Base-by-base conservation (phyloP, 2,329 filamentous ascomycete genomes). In the Sporothrix dimorphospora region DNA sequence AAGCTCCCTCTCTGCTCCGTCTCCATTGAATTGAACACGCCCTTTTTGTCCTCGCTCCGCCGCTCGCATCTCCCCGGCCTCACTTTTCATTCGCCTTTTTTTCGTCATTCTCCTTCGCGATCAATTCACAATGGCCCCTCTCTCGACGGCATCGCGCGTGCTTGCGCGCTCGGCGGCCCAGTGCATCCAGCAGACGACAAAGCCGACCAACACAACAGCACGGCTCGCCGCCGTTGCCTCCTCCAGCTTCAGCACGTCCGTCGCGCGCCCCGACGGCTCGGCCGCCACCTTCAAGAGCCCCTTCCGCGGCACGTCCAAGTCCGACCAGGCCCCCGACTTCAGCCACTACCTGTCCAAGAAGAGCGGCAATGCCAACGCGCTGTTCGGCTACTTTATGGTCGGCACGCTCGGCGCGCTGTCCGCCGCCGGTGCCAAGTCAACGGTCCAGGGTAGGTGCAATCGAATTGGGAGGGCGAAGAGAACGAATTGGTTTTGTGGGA, bases 361-460 rank as follows among this genome's bases (percentile, higher is more conserved):
- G 76, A 84, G 85, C 78, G 86, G 91, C 82, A 88, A 85, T 77
- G 86, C 87, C 79, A 97, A 97, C 85, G 92, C 94, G 86, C 86
- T 97, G 78, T 96, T 97, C 83, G 90, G 91, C 79, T 99, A 99
- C 89, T 98, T 99, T 85, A 97, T 98, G 93, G 96, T 97, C 77
- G 96, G 96, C 79, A 91, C 93, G 72, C 92, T 99, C 88, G 96
- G 96, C 81, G 92, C 96, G 80, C 88, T 98, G 81, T 90, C 92
- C 76, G 95, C 95, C 73, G 92, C 96, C 77, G 95, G 95, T 80
- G 96, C 95, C 81, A 99, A 99, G 91, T 94, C 93, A 79, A 98
- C 96, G 76, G 94, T 99, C 78, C 94, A 98, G 88, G 95, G 96
- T 99, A 89, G 81, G 92, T 72, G 16, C 47, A 49, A n/a, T 30